Evolutionary conservation across 2,329 filamentous ascomycete genomes (phyloP).

Genomic region (Xylariaceae sp.): DNA sequence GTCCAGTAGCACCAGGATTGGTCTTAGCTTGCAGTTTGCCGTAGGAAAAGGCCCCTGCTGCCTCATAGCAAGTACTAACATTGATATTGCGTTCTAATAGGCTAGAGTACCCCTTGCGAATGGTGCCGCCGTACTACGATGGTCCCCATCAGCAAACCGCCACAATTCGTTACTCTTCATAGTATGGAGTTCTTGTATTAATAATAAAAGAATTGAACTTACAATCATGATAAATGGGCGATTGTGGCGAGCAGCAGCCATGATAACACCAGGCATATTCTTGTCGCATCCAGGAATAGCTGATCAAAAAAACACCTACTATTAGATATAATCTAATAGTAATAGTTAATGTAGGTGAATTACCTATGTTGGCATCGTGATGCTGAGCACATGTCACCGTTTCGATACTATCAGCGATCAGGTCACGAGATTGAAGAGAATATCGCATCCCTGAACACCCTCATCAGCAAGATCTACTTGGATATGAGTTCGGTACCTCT

Average conservation of each 20-base stretch:
- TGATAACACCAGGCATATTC: conserved; percentile 94
- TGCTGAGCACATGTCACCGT: conserved; percentile 90
- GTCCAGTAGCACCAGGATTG: conserved; percentile 64
- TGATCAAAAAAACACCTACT: no score
- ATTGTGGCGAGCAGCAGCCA: conserved; percentile 91
- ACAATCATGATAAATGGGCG: conserved; percentile 88
- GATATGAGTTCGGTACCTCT: background rate
- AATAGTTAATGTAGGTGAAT: no score
- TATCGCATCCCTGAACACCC: conserved; percentile 80
- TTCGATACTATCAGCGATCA: conserved; percentile 94
- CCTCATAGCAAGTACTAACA: conserved; percentile 88
- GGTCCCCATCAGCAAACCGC: background rate
- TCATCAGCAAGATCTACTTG: conserved; percentile 4
- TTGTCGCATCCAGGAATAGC: conserved; percentile 95
- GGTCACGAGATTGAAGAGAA: conserved; percentile 86
- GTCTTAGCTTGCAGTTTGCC: conserved; percentile 75
- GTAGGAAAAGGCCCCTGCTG: conserved; percentile 81
- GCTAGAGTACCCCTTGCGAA: conserved; percentile 82
- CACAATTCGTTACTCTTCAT: no score
- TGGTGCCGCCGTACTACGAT: conserved; percentile 78
- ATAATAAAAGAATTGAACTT: conserved; percentile 19
- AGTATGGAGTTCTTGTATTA: no score
- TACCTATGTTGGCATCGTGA: conserved; percentile 92
- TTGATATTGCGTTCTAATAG: conserved; percentile 82
- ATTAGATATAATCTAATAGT: no score